phyloP scores from a whole-genome alignment of 805 yeast genomes.

The Brettanomyces naardenensis region DNA sequence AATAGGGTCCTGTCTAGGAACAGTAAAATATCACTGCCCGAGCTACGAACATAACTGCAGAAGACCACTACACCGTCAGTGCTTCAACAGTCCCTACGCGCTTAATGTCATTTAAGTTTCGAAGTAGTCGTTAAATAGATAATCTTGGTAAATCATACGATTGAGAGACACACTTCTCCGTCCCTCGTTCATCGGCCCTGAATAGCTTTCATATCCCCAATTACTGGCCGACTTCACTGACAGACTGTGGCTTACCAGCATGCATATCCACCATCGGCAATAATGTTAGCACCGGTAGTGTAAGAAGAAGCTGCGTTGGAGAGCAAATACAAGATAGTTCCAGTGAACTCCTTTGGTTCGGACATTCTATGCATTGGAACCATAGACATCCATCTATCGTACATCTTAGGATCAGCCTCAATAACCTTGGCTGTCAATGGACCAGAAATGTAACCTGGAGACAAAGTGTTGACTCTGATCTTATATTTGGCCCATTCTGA shows the following conservation, averaged over 20 bases:
- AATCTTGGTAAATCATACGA: too few relatives aligned
- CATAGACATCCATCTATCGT: slow-evolving; percentile 63
- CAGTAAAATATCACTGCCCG: too few relatives aligned
- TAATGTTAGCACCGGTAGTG: slow-evolving; percentile 78
- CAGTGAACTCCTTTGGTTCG: slow-evolving; percentile 76
- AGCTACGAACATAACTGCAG: too few relatives aligned
- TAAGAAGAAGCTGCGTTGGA: slow-evolving; percentile 63
- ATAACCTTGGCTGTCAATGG: slow-evolving; percentile 70
- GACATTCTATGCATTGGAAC: slow-evolving; percentile 81
- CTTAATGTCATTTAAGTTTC: too few relatives aligned
- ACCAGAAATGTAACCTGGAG: slow-evolving; percentile 77
- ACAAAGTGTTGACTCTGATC: slow-evolving; percentile 68
- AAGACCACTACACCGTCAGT: too few relatives aligned
- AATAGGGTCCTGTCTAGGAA: too few relatives aligned
- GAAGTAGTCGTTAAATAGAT: too few relatives aligned
- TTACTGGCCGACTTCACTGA: too few relatives aligned
- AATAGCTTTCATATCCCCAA: too few relatives aligned
- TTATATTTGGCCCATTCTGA: slow-evolving; percentile 76
- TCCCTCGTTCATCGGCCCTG: too few relatives aligned
- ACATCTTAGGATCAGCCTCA: slow-evolving; percentile 49
- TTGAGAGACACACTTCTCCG: too few relatives aligned
- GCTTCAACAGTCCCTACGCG: too few relatives aligned
- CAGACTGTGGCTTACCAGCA: slow-evolving; percentile 59
- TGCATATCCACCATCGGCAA: slow-evolving; percentile 83
- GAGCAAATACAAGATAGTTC: slow-evolving; percentile 67